Percentiles rank a stretch among this genome's conserved stretches.
Conservation (phyloP, 495 filamentous ascomycete genomes). For the Letharia lupina region DNA sequence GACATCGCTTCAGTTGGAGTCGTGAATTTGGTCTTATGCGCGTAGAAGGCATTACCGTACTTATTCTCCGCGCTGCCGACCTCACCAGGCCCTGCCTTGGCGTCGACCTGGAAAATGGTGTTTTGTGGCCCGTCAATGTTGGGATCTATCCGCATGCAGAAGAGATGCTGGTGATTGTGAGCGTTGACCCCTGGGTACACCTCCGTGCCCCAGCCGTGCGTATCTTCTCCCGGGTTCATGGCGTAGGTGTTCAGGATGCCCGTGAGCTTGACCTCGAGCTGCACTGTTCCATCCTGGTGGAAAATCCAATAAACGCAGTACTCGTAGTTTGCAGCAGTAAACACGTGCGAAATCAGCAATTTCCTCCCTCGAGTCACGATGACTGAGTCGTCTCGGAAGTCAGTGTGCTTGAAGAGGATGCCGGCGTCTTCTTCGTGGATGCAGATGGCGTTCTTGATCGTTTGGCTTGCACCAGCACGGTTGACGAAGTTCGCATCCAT, state of each 20-base stretch:
- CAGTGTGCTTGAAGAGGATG: slow-evolving; percentile 92
- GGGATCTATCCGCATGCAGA: slow-evolving; percentile 84
- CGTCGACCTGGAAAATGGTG: slow-evolving; percentile 78
- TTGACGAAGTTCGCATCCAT: slow-evolving; percentile 80
- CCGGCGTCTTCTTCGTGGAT: slow-evolving; percentile 94
- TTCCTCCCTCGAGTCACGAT: slow-evolving; percentile 84
- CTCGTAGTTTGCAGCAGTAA: slow-evolving; percentile 96
- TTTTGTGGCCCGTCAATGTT: slow-evolving; percentile 84
- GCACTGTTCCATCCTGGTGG: slow-evolving; percentile 88
- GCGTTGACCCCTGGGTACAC: slow-evolving; percentile 81
- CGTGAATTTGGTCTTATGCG: slow-evolving; percentile 73
- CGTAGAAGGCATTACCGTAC: slow-evolving; percentile 92
- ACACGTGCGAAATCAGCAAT: slow-evolving; percentile 83
- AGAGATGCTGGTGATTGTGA: slow-evolving; percentile 89
- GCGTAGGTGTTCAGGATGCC: slow-evolving; percentile 92
- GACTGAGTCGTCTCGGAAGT: slow-evolving; percentile 84
- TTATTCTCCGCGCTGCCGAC: slow-evolving; percentile 76
- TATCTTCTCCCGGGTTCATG: slow-evolving; percentile 76
- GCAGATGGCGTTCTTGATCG: slow-evolving; percentile 93
- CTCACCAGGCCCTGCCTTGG: slow-evolving; percentile 53
- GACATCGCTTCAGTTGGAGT: slow-evolving; percentile 64
- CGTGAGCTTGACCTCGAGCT: slow-evolving; percentile 91
- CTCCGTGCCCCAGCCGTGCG: slow-evolving; percentile 83
- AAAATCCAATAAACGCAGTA: slow-evolving; percentile 94
- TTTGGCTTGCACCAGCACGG: slow-evolving; percentile 61